Evolutionary conservation across 2,329 filamentous ascomycete species (phyloP).

Genomic region (Talaromyces piceae): DNA sequence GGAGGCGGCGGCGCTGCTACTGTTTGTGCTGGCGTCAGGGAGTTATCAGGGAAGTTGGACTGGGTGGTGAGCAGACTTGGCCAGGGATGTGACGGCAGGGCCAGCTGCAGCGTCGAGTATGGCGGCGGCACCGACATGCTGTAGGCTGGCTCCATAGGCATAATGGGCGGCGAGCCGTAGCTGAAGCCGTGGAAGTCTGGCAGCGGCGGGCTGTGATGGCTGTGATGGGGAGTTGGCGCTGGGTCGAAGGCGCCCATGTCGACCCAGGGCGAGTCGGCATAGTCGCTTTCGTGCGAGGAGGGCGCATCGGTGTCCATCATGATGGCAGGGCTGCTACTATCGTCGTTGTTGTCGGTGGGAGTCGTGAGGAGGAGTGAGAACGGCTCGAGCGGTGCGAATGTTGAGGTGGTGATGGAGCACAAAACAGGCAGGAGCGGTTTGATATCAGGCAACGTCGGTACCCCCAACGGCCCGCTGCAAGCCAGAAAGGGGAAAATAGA

Average conservation of each 20-base stretch:
- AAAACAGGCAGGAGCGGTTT: neutral
- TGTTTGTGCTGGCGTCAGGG: slow-evolving; percentile 54
- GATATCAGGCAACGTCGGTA: neutral
- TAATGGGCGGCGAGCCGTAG: slow-evolving; percentile 56
- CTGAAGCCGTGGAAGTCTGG: slow-evolving; percentile 59
- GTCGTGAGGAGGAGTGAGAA: no score
- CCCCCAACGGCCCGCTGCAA: neutral
- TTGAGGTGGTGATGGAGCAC: neutral
- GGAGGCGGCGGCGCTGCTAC: no score
- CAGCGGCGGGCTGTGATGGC: slow-evolving; percentile 64
- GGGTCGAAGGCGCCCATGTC: slow-evolving; percentile 39
- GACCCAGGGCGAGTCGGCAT: slow-evolving; percentile 39
- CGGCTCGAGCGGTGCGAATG: no score
- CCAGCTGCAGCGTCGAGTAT: slow-evolving; percentile 56
- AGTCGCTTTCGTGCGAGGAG: slow-evolving; percentile 38
- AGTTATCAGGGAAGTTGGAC: slow-evolving; percentile 53
- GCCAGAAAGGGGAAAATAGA: no score
- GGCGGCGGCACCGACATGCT: slow-evolving; percentile 51
- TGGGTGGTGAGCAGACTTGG: slow-evolving; percentile 75
- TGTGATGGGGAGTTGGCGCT: slow-evolving; percentile 48
- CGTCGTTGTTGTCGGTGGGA: neutral
- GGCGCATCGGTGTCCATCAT: slow-evolving; percentile 41
- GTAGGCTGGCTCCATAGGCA: slow-evolving; percentile 51
- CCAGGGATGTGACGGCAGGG: slow-evolving; percentile 58
- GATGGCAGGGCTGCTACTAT: no score